phyloP scores from a whole-genome alignment of 345 rosid species.

The Eucalyptus viminalis region DNA sequence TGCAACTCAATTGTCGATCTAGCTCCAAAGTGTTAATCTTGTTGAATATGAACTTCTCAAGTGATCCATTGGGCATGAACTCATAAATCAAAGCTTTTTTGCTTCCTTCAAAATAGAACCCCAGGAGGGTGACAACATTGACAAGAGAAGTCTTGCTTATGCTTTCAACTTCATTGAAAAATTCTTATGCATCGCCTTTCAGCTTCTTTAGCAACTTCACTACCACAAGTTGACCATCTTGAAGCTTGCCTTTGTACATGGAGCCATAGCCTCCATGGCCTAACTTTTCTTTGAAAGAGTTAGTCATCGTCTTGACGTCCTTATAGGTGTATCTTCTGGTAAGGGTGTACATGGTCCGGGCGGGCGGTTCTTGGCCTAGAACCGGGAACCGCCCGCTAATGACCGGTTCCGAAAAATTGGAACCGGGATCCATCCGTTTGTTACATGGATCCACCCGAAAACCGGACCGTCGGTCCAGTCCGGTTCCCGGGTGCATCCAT shows the following conservation, averaged over 20 bases:
- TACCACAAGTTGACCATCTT: constrained; percentile 13
- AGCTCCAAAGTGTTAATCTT: background rate
- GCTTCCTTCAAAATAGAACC: constrained; percentile 9
- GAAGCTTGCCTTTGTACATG: constrained; percentile 12
- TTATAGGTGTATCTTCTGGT: constrained; percentile 8
- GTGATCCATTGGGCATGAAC: constrained; percentile 23
- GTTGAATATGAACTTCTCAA: constrained; percentile 10
- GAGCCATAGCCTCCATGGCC: constrained; percentile 27
- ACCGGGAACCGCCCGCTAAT: too few species aligned
- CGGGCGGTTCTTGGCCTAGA: too few species aligned
- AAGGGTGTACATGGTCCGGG: too few species aligned
- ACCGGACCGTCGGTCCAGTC: too few species aligned
- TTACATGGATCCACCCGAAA: too few species aligned
- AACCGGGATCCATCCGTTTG: too few species aligned
- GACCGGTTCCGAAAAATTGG: too few species aligned
- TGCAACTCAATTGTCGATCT: background rate
- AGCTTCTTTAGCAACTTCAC: constrained; percentile 14
- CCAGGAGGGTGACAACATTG: constrained; percentile 5
- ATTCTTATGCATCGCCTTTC: constrained; percentile 26
- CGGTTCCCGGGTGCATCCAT: too few species aligned
- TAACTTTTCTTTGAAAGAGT: constrained; percentile 4
- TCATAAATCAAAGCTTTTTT: constrained; percentile 15
- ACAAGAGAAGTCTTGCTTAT: constrained; percentile 45
- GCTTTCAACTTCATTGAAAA: constrained; percentile 33
- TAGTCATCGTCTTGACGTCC: constrained; percentile 11